A percentile compares a stretch with the other conserved stretches of the same genome.
These are phyloP conservation scores for Diplocarpon rosae DNA, from an alignment of 2,329 filamentous ascomycete species.

Conservation along the genomic window DNA sequence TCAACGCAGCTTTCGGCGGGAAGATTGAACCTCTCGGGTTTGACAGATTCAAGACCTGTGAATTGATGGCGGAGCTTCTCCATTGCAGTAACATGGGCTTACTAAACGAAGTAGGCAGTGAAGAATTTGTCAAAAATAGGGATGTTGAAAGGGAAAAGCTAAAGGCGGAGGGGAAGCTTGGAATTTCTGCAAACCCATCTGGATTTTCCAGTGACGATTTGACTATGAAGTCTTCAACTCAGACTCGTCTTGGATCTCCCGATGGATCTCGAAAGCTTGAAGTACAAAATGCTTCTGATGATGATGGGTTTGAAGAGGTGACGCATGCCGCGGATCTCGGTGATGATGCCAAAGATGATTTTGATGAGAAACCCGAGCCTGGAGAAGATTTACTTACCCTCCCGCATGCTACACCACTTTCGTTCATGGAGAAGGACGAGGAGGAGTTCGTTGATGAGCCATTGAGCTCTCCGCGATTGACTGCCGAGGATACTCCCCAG, in stretches of 20 bases:
- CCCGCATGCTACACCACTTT: conserved; percentile 27
- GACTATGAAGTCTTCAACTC: conserved; percentile 45
- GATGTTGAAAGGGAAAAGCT: conserved; percentile 74
- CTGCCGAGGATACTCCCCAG: conserved; percentile 42
- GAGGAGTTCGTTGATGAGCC: conserved; percentile 73
- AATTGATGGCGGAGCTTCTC: conserved; percentile 92
- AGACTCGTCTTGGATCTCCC: conserved; percentile 36
- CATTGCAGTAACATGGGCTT: conserved; percentile 99
- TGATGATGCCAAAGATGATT: conserved; percentile 61
- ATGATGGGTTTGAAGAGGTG: conserved; percentile 92
- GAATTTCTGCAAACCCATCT: conserved; percentile 31
- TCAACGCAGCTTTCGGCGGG: conserved; percentile 80
- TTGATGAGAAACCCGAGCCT: conserved; percentile 42
- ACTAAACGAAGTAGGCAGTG: conserved; percentile 81
- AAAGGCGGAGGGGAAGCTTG: conserved; percentile 63
- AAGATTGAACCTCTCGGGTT: conserved; percentile 92
- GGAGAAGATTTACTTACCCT: conserved; percentile 39
- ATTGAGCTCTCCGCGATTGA: conserved; percentile 55
- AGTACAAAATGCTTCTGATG: conserved; percentile 70
- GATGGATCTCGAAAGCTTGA: conserved; percentile 63
- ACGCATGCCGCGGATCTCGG: conserved; percentile 56
- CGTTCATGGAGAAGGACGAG: conserved; percentile 48
- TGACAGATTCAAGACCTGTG: conserved; percentile 96
- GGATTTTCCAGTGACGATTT: conserved; percentile 49
- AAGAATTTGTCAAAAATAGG: conserved; percentile 70